phyloP scores from a whole-genome alignment of 2,329 filamentous ascomycete species.

The Zymoseptoria tritici region DNA sequence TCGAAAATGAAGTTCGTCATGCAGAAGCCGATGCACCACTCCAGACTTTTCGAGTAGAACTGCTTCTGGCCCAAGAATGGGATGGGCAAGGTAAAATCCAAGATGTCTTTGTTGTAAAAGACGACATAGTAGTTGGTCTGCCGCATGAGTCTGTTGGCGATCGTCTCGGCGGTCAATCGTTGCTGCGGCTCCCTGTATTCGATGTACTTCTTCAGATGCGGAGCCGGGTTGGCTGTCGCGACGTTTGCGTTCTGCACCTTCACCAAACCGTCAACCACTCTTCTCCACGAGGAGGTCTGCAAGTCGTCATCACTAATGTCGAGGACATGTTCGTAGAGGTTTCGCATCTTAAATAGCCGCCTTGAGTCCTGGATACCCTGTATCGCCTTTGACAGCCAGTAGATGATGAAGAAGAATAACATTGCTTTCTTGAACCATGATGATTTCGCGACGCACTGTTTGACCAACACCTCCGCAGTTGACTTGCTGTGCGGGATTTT shows the following conservation, averaged over 20 bases:
- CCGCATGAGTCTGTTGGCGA: slow-evolving; percentile 93
- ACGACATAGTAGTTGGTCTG: slow-evolving; percentile 96
- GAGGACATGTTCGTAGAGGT: slow-evolving; percentile 77
- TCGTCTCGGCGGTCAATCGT: slow-evolving; percentile 89
- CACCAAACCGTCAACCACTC: slow-evolving; percentile 80
- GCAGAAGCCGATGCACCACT: slow-evolving; percentile 86
- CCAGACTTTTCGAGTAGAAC: slow-evolving; percentile 79
- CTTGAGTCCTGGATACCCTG: slow-evolving; percentile 67
- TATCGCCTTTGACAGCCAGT: slow-evolving; percentile 74
- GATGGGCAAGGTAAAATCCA: slow-evolving; percentile 78
- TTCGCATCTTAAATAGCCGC: slow-evolving; percentile 66
- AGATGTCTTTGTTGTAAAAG: slow-evolving; percentile 90
- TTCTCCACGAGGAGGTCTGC: slow-evolving; percentile 91
- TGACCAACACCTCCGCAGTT: slow-evolving; percentile 55
- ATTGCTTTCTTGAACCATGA: slow-evolving; percentile 70
- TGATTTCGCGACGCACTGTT: slow-evolving; percentile 66
- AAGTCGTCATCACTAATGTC: slow-evolving; percentile 80
- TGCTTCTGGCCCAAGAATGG: slow-evolving; percentile 74
- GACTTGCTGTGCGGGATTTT: slow-evolving; percentile 60
- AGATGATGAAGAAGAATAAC: slow-evolving; percentile 77
- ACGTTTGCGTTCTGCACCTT: slow-evolving; percentile 76
- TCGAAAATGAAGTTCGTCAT: slow-evolving; percentile 94
- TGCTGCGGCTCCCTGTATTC: slow-evolving; percentile 54
- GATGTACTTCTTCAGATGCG: slow-evolving; percentile 54
- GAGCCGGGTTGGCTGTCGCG: slow-evolving; percentile 63